Evolutionary conservation across 495 filamentous ascomycete species (phyloP).

Genomic region (Neurospora sp.): DNA sequence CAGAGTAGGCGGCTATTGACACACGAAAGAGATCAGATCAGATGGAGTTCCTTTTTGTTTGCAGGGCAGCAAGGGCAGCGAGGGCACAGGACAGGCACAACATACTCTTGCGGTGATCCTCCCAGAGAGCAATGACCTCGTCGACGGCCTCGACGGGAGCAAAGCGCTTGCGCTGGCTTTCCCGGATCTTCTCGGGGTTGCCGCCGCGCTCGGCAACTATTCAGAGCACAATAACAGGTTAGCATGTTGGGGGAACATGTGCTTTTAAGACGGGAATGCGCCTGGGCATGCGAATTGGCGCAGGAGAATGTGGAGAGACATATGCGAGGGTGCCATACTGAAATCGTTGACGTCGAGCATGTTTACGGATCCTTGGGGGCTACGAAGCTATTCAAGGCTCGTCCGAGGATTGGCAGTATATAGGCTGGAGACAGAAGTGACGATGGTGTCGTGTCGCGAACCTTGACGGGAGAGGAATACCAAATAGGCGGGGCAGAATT

Average conservation of each 20-base stretch:
- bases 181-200: constrained; percentile 76
- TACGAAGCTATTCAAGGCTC: background rate
- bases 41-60: background rate
- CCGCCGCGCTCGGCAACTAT: constrained; percentile 72
- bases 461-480: constrained; percentile 3
- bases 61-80: background rate
- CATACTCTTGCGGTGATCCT: constrained; percentile 73
- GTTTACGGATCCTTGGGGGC: background rate
- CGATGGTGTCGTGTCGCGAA: background rate
- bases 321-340: constrained; percentile 14
- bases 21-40: background rate
- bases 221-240: constrained; percentile 49
- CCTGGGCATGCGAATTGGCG: background rate
- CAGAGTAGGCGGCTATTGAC: constrained; percentile 51
- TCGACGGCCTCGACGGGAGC: constrained; percentile 77
- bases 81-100: constrained; percentile 8
- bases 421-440: background rate
- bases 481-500: constrained; percentile 26
- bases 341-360: constrained; percentile 35
- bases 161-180: constrained; percentile 73
- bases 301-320: background rate
- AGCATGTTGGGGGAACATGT: constrained; percentile 43
- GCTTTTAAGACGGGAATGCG: background rate
- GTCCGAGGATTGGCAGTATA: background rate
- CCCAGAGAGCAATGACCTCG: constrained; percentile 77